Evolutionary conservation across 441 rosid species (phyloP).

Genomic region (Populus hybrid): DNA sequence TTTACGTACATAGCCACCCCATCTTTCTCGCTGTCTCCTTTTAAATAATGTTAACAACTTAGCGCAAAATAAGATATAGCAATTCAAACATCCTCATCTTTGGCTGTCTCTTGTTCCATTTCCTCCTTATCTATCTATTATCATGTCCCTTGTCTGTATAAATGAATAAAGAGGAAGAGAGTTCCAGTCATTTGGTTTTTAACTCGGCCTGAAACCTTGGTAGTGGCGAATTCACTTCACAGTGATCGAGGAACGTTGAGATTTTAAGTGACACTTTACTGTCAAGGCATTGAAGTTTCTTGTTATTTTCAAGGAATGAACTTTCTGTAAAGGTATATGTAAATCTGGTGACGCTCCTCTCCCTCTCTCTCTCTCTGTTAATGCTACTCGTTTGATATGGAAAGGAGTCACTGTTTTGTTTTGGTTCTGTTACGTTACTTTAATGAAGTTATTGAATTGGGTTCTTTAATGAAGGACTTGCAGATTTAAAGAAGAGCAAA

Average conservation of each 20-base stretch:
- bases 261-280: neutral
- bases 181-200: neutral
- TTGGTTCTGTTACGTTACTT: neutral
- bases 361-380: neutral
- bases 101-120: neutral
- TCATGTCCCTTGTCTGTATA: neutral
- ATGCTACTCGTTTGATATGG: neutral
- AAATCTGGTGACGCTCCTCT: constrained; percentile 18
- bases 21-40: neutral
- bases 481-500: constrained; percentile 28
- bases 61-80: constrained; percentile 9
- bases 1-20: neutral
- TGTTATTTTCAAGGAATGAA: constrained; percentile 25
- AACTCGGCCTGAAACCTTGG: constrained; percentile 7
- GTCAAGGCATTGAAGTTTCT: constrained; percentile 13
- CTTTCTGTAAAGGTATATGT: constrained; percentile 18
- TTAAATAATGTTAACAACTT: neutral
- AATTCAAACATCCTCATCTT: neutral
- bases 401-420: neutral
- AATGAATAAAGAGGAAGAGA: neutral
- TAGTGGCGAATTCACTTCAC: constrained; percentile 7
- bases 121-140: constrained; percentile 4
- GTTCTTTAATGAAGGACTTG: constrained; percentile 9
- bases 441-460: constrained; percentile 16
- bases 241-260: constrained; percentile 7